Base-by-base conservation (phyloP, 495 filamentous ascomycete genomes). In the Hypoxylon fuscum region DNA sequence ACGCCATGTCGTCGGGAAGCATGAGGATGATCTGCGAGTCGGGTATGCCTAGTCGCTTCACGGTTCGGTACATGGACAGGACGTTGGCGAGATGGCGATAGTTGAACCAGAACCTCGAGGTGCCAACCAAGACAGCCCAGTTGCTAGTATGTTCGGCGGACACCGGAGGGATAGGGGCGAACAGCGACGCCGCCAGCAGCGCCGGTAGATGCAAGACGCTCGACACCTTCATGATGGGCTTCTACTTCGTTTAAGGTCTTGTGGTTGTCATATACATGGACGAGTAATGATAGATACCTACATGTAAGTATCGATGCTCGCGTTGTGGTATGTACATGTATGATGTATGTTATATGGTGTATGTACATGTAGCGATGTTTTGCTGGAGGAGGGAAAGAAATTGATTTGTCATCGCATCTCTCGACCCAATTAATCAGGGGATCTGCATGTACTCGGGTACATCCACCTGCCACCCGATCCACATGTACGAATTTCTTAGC, bases 51-150 rank as follows among this genome's bases (percentile, higher is more conserved):
- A 98, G 88, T 15, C 95, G 90, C 79, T 98, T 98, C 52, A 98
- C 95, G 65, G 96, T 98, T 67, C 95, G 92, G 80, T 98, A 98
- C 47, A 98, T 85, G 46, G 95, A 97, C 46, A 98, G 88, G 46
- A 96, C 93, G 81, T 98, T 98, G 70, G 96, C 94, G 32, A 98
- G 87, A 71, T 98, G 95, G 37, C 95, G 90, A 79, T 98, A 98
- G 79, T 98, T 98, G 86, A 98, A 98, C 95, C 95, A 98, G 81
- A 98, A 98, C 54, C 95, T 89, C 6, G 96, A 98, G n/a, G 95
- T 98, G 41, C 89, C 93, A 31, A 98, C 95, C 6, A 98, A 87
- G 42, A 98, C 95, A 2, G 95, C 95, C 96, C 96, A 98, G 73
- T 98, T 98, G 62, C 90, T 96, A 0, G 96, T 98, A 76, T 98